Conservation (phyloP, 2,329 filamentous ascomycete species). For the Pyrenochaeta sp. region DNA sequence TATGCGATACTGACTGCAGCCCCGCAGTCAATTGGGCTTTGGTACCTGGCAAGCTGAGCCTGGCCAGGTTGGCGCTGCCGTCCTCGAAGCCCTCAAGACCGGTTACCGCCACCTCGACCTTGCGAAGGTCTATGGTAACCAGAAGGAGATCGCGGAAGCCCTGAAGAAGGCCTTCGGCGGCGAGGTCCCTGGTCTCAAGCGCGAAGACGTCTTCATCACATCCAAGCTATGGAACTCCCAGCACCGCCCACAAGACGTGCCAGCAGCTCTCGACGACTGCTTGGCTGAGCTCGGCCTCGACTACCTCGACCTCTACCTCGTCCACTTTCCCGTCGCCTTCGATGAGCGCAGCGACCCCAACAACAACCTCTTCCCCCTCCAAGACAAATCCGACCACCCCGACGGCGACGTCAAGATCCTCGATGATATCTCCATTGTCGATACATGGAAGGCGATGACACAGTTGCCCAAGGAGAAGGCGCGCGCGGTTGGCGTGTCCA, state of each 20-base stretch:
- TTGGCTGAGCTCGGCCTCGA: conserved; percentile 81
- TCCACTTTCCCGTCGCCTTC: conserved; percentile 71
- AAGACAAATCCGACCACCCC: conserved; percentile 13
- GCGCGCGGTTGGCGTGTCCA: conserved; percentile 41
- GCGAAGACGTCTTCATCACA: conserved; percentile 57
- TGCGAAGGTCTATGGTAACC: conserved; percentile 43
- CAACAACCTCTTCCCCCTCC: conserved; percentile 7
- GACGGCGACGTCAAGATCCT: conserved; percentile 33
- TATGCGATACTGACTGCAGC: conserved; percentile 55
- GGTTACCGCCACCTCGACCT: conserved; percentile 44
- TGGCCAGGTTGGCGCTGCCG: conserved; percentile 51
- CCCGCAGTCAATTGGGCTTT: conserved; percentile 62
- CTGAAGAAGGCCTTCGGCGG: conserved; percentile 31
- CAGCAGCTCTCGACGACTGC: conserved; percentile 74
- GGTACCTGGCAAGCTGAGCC: conserved; percentile 45
- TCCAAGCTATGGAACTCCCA: conserved; percentile 93
- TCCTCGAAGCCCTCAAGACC: conserved; percentile 46
- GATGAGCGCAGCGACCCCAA: conserved; percentile 42
- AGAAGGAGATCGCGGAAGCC: conserved; percentile 38
- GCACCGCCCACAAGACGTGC: conserved; percentile 73
- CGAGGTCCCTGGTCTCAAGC: conserved; percentile 45
- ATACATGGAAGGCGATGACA: conserved; percentile 52
- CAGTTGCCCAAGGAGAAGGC: conserved; percentile 46
- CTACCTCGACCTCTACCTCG: conserved; percentile 88
- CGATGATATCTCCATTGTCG: conserved; percentile 66